Evolutionary conservation across 2,329 filamentous ascomycete species (phyloP), one percentile per base, ranked within the genome.

Genomic region (Rhynchosporium agropyri): DNA sequence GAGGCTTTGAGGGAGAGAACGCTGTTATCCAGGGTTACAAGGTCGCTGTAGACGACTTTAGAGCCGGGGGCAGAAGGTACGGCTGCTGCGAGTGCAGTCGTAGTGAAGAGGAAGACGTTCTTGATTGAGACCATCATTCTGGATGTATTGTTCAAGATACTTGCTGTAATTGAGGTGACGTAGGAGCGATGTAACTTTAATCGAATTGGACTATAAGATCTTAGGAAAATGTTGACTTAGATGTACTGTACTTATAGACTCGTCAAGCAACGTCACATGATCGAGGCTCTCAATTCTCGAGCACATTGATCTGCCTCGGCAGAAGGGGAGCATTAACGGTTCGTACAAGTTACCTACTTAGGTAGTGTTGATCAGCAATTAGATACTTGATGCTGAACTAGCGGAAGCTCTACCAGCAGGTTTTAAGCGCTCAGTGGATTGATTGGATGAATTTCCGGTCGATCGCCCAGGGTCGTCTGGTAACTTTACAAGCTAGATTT

Each of bases 1-100:
- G 49, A 20, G 9, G 78, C 79, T 4, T 76, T 79, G 56, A 82
- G 79, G 71, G 79, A 81, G 58, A 78, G 76, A 57, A 82, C 78
- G 0, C 79, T 78, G 28, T 82, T 72, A 65, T 79, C 79, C 4
- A 78, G 78, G 12, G 84, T 76, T 38, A 74, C 70, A 1, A 83
- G 70, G 10, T 82, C 76, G 42, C 82, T 68, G 26, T 80, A 76
- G 65, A 65, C 26, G 45, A 62, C 59, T 42, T 64, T 46, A 15
- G 62, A 28, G 40, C 33, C 28, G 10, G 38, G 38, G 13, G 13
- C 12, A 26, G 46, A 58, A 13, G 50, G 50, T 12, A 56, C 28
- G 4, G 63, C 63, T 33, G 50, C 43, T n/a, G 45, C 38, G 13
- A 57, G 20, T 13, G 55, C 36, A 3, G 45, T 40, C 1, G 53